Evolutionary conservation across 140 eudicot species (phyloP).

Genomic region (Oenanthe javanica): DNA sequence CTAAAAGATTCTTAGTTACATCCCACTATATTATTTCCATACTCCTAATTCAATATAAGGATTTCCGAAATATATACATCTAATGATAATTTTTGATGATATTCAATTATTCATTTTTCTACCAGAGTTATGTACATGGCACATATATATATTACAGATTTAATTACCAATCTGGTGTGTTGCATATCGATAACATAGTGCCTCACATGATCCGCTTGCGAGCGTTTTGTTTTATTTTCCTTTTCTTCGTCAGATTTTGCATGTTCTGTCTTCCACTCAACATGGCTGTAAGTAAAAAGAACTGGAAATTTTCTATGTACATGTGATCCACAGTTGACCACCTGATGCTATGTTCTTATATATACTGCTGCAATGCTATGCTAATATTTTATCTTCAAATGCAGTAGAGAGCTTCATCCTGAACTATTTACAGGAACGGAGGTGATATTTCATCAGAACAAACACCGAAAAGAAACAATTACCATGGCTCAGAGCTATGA

Average conservation of each 20-base stretch:
- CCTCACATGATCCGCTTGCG: neutral
- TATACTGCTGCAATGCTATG: neutral
- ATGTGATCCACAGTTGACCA: neutral
- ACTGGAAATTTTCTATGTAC: neutral
- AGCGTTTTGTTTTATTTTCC: neutral
- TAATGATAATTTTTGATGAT: too few species aligned
- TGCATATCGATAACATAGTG: neutral
- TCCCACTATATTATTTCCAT: too few species aligned
- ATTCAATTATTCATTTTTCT: neutral
- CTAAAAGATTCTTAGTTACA: too few species aligned
- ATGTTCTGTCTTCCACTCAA: neutral
- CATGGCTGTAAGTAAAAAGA: neutral
- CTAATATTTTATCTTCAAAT: neutral
- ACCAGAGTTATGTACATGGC: neutral
- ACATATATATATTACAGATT: neutral
- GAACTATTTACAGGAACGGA: neutral
- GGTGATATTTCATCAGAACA: neutral
- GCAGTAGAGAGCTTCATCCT: neutral
- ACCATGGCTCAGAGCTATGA: conserved; percentile 88
- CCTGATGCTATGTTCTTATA: neutral
- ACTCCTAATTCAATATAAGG: too few species aligned
- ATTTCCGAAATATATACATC: too few species aligned
- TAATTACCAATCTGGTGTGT: neutral
- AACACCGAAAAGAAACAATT: conserved; percentile 7
- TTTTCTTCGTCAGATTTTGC: neutral